Conservation (phyloP, 139 green algal species). For the Chlorella sp. region DNA sequence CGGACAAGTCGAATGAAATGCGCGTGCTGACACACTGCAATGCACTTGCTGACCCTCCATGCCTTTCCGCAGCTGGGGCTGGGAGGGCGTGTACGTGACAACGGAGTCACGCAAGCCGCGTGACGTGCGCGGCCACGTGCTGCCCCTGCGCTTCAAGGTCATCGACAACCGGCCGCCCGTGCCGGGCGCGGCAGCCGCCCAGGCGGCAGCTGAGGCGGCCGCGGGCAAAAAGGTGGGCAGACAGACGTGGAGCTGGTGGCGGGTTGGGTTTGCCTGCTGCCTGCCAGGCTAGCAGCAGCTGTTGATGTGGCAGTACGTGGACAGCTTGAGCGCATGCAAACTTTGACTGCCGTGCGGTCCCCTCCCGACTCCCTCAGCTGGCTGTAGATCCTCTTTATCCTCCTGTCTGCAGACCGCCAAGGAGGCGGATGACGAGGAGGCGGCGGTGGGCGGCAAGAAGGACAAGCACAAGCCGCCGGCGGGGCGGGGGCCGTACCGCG, state of each 20-base stretch:
- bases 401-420: constrained; percentile 28
- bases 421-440: constrained; percentile 10
- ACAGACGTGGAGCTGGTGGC: background rate
- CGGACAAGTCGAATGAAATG: too few species aligned
- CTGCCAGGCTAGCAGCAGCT: too few species aligned
- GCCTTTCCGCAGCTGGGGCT: constrained; percentile 45
- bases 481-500: constrained; percentile 73
- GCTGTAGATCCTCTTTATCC: too few species aligned
- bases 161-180: constrained; percentile 48
- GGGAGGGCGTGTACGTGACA: constrained; percentile 76
- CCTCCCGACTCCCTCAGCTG: too few species aligned
- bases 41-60: background rate
- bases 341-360: too few species aligned
- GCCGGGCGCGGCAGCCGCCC: background rate
- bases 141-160: constrained; percentile 75
- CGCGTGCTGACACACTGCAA: too few species aligned
- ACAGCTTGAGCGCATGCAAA: too few species aligned
- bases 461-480: constrained; percentile 4
- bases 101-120: constrained; percentile 52
- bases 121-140: constrained; percentile 79
- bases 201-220: background rate
- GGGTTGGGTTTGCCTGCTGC: too few species aligned
- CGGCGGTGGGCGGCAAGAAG: background rate
- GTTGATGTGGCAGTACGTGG: too few species aligned
- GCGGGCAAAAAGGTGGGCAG: constrained; percentile 15